Base-by-base conservation (phyloP, 495 filamentous ascomycete species). In the Amniculicola lignicola region DNA sequence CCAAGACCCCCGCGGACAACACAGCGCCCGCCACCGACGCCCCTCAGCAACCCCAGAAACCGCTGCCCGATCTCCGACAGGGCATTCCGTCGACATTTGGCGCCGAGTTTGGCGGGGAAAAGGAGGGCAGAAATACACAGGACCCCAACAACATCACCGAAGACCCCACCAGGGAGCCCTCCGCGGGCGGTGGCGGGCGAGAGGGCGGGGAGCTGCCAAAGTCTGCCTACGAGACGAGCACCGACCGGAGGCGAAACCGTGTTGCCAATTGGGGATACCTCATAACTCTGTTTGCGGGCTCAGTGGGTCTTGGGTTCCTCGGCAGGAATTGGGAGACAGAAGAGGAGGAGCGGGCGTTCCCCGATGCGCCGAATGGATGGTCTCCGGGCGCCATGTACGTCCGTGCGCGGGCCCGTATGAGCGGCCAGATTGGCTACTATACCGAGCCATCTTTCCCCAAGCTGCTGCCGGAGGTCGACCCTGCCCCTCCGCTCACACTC, bases 401-500 rank as follows among this genome's bases (percentile, higher is more conserved):
- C 50, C 88, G 93, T 29, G 78, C 83, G 53, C 82, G 77, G 63
- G 88, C 90, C 25, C 83, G 93, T 19, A 71, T 86, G 39, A 73
- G 74, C n/a, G 82, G 86, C 53, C 78, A 87, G 40, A 77, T 89
- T 43, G 84, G 82, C 59, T 96, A 96, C 77, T 97, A 96, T 76
- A 95, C 89, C 59, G 93, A 98, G 59, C 93, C 93, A 15, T 85
- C 91, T 11, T 98, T 98, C 74, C 82, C 88, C 5, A 95, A 95
- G 76, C 77, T 98, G 46, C 79, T 98, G 35, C 93, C 93, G 14
- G 89, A 97, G 55, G 81, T 87, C 37, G 88, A 95, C 63, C 87
- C 89, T 10, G 79, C 57, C 5, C 50, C 19, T 18, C 37, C 37
- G 10, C 10, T 40, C 6, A 98, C 93, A 1, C 75, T 98, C 40